Evolutionary conservation across 306 rosid genomes (phyloP).

Genomic region (Arachis hypogaea): DNA sequence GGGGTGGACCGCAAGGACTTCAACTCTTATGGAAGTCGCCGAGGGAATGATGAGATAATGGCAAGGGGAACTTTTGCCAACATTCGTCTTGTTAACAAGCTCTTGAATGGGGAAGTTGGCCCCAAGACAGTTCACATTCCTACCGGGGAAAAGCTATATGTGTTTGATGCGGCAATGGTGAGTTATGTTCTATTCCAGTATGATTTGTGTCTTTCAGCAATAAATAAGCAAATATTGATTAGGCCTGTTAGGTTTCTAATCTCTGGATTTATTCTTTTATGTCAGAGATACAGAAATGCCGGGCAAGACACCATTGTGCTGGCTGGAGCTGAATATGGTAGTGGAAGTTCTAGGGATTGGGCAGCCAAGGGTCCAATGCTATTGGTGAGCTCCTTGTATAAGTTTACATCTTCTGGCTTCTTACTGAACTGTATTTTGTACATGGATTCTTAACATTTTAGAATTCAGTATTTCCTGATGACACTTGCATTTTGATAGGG

Average conservation of each 20-base stretch:
- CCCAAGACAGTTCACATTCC: constrained; percentile 87
- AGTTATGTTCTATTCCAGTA: constrained; percentile 43
- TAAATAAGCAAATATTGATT: neutral
- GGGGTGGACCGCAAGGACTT: constrained; percentile 88
- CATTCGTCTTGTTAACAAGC: constrained; percentile 90
- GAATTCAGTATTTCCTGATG: constrained; percentile 1
- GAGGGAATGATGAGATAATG: constrained; percentile 97
- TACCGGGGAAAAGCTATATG: constrained; percentile 75
- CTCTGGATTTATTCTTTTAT: constrained; percentile 36
- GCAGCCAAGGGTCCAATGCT: constrained; percentile 99
- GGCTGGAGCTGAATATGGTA: constrained; percentile 96
- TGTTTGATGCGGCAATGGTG: constrained; percentile 84
- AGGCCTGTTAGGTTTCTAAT: constrained; percentile 29
- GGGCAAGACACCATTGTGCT: constrained; percentile 79
- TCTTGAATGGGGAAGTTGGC: constrained; percentile 89
- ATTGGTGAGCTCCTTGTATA: constrained; percentile 57
- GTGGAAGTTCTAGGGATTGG: constrained; percentile 95
- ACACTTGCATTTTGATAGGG: constrained; percentile 57
- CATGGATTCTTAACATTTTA: constrained; percentile 9
- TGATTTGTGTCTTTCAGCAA: neutral
- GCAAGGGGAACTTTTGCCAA: constrained; percentile 96
- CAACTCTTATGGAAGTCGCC: constrained; percentile 94
- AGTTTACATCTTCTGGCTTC: neutral
- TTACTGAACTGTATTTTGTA: constrained; percentile 11
- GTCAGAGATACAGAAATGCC: constrained; percentile 72